Conservation (phyloP, 495 filamentous ascomycete genomes). For the Lophium mytilinum region DNA sequence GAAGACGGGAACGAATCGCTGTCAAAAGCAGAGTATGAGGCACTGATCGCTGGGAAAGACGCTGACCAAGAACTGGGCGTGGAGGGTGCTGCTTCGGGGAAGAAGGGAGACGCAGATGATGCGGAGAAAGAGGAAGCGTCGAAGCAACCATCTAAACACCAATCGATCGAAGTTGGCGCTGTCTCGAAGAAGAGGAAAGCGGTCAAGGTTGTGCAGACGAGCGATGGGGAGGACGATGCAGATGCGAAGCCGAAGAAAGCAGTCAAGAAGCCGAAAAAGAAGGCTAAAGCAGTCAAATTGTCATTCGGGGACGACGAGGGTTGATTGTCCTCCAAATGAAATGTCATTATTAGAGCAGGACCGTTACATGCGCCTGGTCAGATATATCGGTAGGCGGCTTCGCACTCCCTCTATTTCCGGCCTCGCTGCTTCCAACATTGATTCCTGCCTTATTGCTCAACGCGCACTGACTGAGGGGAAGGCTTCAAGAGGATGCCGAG, state of each 20-base stretch:
- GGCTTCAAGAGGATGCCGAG: no score
- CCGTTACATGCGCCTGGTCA: no score
- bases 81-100: neutral
- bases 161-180: constrained; percentile 14
- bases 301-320: constrained; percentile 31
- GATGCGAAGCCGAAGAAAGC: neutral
- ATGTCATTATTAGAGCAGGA: no score
- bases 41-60: constrained; percentile 27
- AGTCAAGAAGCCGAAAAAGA: constrained; percentile 34
- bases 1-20: constrained; percentile 39
- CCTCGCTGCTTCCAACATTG: no score
- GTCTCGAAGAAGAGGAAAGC: constrained; percentile 31
- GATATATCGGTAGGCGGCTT: no score
- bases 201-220: constrained; percentile 28
- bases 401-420: no score
- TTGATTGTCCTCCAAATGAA: no score
- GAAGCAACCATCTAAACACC: constrained; percentile 3
- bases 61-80: neutral
- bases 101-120: neutral
- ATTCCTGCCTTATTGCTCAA: no score
- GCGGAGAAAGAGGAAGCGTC: neutral
- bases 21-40: constrained; percentile 37
- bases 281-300: constrained; percentile 34
- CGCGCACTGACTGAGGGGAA: no score
- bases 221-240: constrained; percentile 15